Evolutionary conservation across 2,329 filamentous ascomycete species (phyloP), one percentile per base, ranked within the genome.

Genomic region (Botryosphaeria dothidea): DNA sequence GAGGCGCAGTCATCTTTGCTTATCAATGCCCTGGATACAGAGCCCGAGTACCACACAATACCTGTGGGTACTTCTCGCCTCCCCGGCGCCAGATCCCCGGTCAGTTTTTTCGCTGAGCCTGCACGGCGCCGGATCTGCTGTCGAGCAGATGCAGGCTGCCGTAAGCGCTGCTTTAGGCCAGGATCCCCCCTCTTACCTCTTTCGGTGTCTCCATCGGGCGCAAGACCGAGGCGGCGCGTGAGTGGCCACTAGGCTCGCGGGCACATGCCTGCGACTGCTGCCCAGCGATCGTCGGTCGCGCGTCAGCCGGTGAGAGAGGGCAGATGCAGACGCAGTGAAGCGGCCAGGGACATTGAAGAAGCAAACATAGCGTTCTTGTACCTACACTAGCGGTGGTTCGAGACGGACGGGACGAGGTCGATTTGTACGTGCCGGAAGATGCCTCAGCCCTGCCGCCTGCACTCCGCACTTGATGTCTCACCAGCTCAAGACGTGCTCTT

Each of bases 391-490:
- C 19, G 41, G 19, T n/a, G 4, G 41, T 4, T 7, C 41, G 15
- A 19, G n/a, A 27, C 17, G 51, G n/a, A n/a, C 51, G 38, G 49
- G 15, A 52, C 27, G 29, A 15, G n/a, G 51, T 38, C 52, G 19
- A 25, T 45, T 7, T 48, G 45, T 9, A 23, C 21, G n/a, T 13
- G 7, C 45, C 7, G 41, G 7, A 11, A 25, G 25, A 34, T 21
- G 36, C 38, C 27, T 48, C 38, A 60, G 56, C 56, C 56, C 41
- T 60, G 56, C 56, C 27, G 25, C 49, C 27, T 46, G 56, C 56
- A 60, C 56, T 60, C 56, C 56, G 41, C 56, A 60, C 19, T 48
- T 7, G 49, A 31, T 34, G 48, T 64, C 61, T 60, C 41, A 46
- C 56, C 27, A 41, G 36, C 34, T n/a, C 54, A 43, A 52, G 21